phyloP scores from a whole-genome alignment of 441 rosid species.

The Corymbia calophylla region DNA sequence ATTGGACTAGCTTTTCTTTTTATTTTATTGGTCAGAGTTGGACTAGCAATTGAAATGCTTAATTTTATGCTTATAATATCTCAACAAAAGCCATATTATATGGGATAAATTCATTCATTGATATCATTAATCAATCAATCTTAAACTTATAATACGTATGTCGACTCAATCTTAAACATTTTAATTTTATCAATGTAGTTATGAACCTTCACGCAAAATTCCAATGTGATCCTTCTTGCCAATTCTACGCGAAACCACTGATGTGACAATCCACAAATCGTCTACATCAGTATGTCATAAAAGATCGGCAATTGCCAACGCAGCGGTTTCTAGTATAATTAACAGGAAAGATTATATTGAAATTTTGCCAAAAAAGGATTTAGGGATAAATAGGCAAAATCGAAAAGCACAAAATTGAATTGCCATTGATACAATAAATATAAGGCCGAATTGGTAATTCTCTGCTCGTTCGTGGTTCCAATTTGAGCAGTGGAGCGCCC shows the following conservation, averaged over 20 bases:
- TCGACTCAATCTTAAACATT: background rate
- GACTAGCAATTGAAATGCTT: background rate
- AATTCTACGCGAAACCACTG: rapidly evolving
- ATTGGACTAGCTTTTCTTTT: background rate
- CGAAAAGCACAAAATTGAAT: background rate
- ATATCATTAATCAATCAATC: background rate
- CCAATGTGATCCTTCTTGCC: background rate
- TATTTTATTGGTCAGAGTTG: too few relatives aligned
- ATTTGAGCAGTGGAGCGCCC: background rate
- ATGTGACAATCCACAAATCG: background rate
- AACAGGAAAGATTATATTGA: background rate
- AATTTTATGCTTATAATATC: background rate
- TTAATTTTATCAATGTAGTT: background rate
- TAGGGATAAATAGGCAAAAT: background rate
- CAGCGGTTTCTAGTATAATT: background rate
- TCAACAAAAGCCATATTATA: background rate
- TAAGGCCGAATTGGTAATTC: background rate
- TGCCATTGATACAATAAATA: background rate
- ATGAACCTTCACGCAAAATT: rapidly evolving
- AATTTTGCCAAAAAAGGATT: background rate
- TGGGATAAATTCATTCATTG: background rate
- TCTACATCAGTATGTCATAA: background rate
- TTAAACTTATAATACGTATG: background rate
- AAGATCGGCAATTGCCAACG: background rate
- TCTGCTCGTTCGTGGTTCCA: background rate